Evolutionary conservation across 78 protist genomes (phyloP).

Genomic region (Chrysochromulina parva): DNA sequence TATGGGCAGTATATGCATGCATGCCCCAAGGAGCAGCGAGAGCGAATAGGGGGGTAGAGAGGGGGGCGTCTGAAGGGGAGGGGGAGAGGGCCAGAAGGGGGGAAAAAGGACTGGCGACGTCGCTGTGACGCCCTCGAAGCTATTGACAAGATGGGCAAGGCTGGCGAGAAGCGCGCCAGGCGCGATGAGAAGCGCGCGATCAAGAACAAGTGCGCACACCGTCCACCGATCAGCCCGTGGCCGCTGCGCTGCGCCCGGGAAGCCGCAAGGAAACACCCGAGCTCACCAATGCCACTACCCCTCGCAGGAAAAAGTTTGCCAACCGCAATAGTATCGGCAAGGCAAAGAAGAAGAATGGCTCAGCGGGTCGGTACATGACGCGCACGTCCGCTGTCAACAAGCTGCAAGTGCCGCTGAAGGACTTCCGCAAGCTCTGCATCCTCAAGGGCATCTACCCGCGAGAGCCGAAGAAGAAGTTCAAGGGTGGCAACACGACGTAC

Average conservation of each 20-base stretch:
- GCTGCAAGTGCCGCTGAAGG: constrained; percentile 77
- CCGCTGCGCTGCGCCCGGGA: not conserved
- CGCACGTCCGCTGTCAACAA: constrained; percentile 74
- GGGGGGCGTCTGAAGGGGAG: too few species aligned
- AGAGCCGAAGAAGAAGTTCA: constrained; percentile 84
- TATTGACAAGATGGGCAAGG: not conserved
- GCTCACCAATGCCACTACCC: not conserved
- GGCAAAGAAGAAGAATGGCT: not conserved
- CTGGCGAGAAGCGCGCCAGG: not conserved
- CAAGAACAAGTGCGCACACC: not conserved
- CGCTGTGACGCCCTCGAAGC: not conserved
- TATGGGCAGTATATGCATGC: too few species aligned
- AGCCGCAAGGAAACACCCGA: too few species aligned
- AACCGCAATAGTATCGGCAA: not conserved
- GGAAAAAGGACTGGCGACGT: too few species aligned
- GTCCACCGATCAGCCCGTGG: not conserved
- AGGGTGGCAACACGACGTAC: constrained; percentile 68
- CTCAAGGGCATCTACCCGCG: constrained; percentile 98
- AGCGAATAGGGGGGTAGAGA: too few species aligned
- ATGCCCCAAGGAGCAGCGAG: too few species aligned
- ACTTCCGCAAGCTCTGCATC: constrained; percentile 93
- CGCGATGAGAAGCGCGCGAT: not conserved
- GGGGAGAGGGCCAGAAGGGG: too few species aligned
- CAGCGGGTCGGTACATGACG: constrained; percentile 66
- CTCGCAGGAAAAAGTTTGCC: not conserved